A percentile compares a stretch with the other conserved stretches of the same genome.
phyloP scores from a whole-genome alignment of 345 rosid species.

The Hevea brasiliensis region DNA sequence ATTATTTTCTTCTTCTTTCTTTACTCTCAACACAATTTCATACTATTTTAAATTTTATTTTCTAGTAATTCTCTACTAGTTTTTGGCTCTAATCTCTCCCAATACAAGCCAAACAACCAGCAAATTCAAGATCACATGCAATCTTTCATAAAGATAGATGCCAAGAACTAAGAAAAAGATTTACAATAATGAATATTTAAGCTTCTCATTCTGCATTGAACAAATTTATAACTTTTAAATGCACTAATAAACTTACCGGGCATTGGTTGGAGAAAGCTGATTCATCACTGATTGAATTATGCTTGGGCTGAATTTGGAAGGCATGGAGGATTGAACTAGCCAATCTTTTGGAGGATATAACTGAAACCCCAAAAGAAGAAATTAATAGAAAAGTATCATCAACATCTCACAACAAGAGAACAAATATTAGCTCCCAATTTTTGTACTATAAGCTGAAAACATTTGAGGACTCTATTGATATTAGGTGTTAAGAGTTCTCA shows the following conservation, averaged over 20 bases:
- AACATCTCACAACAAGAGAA: background rate
- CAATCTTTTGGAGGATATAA: slow-evolving; percentile 82
- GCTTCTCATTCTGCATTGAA: background rate
- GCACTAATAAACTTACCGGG: no score
- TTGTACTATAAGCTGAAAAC: no score
- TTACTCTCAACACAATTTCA: no score
- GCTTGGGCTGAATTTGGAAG: slow-evolving; percentile 57
- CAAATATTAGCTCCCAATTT: background rate
- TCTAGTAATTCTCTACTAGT: background rate
- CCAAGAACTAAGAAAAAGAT: background rate
- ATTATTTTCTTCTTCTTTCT: no score
- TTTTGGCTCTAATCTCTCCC: background rate
- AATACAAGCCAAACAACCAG: background rate
- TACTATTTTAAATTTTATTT: no score
- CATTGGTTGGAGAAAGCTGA: slow-evolving; percentile 77
- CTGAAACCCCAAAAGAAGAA: slow-evolving; percentile 1
- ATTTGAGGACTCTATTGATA: background rate
- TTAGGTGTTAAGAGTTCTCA: background rate
- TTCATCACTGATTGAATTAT: slow-evolving; percentile 53
- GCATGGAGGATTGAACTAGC: slow-evolving; percentile 77
- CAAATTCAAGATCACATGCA: background rate
- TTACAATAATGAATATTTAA: background rate
- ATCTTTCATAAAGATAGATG: no score
- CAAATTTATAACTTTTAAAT: no score
- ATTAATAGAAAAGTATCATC: background rate